phyloP scores from a whole-genome alignment of 2,329 filamentous ascomycete genomes.

The Fusarium circinatum region DNA sequence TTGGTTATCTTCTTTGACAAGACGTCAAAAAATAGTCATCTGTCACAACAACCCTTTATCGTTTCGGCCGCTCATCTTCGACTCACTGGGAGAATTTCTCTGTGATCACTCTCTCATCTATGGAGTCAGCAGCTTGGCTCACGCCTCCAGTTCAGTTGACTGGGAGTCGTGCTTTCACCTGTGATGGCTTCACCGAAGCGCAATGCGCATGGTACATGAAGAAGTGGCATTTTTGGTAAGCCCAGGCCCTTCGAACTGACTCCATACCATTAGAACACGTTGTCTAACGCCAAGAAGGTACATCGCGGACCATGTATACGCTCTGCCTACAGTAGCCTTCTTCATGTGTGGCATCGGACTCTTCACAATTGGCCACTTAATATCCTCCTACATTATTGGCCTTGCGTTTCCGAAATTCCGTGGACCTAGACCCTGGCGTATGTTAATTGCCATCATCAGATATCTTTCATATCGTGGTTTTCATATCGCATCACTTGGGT shows the following conservation, averaged over 20 bases:
- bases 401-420: rapidly evolving
- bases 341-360: background rate
- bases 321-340: background rate
- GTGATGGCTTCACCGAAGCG: background rate
- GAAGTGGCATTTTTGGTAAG: background rate
- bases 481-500: background rate
- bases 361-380: background rate
- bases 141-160: background rate
- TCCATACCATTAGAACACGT: rapidly evolving
- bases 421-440: rapidly evolving
- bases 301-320: background rate
- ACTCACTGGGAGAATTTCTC: rapidly evolving
- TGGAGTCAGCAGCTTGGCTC: background rate
- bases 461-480: background rate
- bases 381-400: background rate
- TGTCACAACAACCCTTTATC: too few relatives aligned
- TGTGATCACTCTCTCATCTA: rapidly evolving
- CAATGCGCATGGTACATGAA: background rate
- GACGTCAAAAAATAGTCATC: background rate
- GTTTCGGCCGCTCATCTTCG: too few relatives aligned
- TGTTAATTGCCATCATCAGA: rapidly evolving
- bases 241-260: rapidly evolving
- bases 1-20: background rate
- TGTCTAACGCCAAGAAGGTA: background rate
- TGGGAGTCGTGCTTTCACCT: background rate